These are phyloP conservation scores for Dillenia turbinata DNA, from an alignment of 164 flowering plant genomes.

Conservation along the genomic window DNA sequence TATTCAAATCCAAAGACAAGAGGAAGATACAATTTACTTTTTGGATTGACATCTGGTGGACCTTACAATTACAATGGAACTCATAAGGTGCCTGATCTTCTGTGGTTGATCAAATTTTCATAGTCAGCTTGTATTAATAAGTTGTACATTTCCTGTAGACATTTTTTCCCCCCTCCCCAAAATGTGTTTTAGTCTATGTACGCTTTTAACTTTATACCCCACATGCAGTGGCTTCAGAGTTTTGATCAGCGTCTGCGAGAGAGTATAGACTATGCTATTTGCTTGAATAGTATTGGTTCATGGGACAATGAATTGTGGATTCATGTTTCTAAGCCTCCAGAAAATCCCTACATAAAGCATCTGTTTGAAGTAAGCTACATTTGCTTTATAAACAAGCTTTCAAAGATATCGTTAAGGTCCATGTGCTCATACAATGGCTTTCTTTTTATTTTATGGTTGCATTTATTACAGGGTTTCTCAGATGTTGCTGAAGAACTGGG, in stretches of 20 bases:
- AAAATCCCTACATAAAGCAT: constrained; percentile 87
- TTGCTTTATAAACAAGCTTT: not conserved
- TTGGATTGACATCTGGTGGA: constrained; percentile 95
- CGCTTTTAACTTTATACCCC: not conserved
- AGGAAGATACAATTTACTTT: constrained; percentile 90
- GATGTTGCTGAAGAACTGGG: constrained; percentile 73
- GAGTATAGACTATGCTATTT: constrained; percentile 94
- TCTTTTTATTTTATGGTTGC: constrained; percentile 8
- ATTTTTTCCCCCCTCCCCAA: no score
- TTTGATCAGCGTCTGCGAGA: constrained; percentile 93
- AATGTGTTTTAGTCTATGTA: constrained; percentile 5
- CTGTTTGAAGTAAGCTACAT: constrained; percentile 63
- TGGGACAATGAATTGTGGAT: constrained; percentile 62
- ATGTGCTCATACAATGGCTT: not conserved
- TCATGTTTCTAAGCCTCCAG: constrained; percentile 99
- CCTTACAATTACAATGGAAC: constrained; percentile 99
- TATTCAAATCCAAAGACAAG: constrained; percentile 94
- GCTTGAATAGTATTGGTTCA: constrained; percentile 93
- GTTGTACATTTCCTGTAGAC: no score
- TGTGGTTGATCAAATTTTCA: not conserved
- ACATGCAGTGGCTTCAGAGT: constrained; percentile 84
- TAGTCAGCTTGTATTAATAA: no score
- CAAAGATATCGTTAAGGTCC: constrained; percentile 2
- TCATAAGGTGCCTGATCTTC: constrained; percentile 50
- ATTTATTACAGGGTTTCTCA: constrained; percentile 60